Percentiles rank a stretch among this genome's conserved stretches.
These are phyloP conservation scores for Vaccinium myrtillus DNA, from an alignment of 148 eudicot genomes.

Conservation along the genomic window DNA sequence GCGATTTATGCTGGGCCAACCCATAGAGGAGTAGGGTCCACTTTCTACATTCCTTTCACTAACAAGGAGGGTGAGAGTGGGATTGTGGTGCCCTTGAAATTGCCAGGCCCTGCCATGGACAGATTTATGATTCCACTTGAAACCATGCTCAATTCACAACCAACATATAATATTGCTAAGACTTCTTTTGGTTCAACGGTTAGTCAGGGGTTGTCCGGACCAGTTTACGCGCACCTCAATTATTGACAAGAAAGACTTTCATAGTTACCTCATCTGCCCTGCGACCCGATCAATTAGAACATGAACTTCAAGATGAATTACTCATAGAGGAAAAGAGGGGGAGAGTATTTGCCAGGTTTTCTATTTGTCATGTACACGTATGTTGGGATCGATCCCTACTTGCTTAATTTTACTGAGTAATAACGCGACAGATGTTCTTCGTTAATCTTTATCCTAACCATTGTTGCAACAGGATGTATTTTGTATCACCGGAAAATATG, in stretches of 20 bases:
- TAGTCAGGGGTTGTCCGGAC: too few species aligned
- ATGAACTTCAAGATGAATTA: background rate
- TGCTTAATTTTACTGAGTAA: too few species aligned
- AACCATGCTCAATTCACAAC: constrained; percentile 8
- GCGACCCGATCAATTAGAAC: background rate
- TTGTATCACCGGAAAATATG: too few species aligned
- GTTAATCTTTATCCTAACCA: too few species aligned
- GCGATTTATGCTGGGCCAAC: constrained; percentile 22
- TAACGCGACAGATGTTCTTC: too few species aligned
- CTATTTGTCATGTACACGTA: too few species aligned
- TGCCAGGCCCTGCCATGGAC: constrained; percentile 19
- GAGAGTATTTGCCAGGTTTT: too few species aligned
- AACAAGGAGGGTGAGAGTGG: constrained; percentile 24
- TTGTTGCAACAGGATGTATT: too few species aligned
- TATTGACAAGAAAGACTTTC: background rate
- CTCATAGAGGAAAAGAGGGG: too few species aligned
- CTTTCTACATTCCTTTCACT: constrained; percentile 23
- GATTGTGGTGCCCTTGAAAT: constrained; percentile 23
- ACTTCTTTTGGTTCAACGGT: too few species aligned
- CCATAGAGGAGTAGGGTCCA: constrained; percentile 21
- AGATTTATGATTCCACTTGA: constrained; percentile 11
- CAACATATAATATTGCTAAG: background rate
- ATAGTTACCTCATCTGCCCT: constrained; percentile 10
- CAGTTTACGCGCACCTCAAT: too few species aligned
- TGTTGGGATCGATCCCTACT: too few species aligned